Evolutionary conservation across 495 filamentous ascomycete species (phyloP).

Genomic region (Coniosporium apollinis): DNA sequence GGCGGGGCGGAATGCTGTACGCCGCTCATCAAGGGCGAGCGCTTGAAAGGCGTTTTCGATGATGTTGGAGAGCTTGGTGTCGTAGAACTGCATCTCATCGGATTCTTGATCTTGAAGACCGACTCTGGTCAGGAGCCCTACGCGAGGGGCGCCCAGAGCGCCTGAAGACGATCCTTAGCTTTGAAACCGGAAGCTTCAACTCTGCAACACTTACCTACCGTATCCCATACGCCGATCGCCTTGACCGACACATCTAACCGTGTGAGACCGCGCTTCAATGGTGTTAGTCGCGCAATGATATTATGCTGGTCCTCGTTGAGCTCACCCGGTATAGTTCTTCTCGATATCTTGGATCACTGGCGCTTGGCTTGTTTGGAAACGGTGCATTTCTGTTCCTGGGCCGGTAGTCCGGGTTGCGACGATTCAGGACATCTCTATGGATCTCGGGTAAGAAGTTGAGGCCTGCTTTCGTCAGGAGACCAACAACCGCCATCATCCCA

Average conservation of each 20-base stretch:
- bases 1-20: slow-evolving; percentile 45
- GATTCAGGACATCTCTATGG: slow-evolving; percentile 45
- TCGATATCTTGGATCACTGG: slow-evolving; percentile 21
- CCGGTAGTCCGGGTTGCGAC: slow-evolving; percentile 32
- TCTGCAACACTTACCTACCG: slow-evolving; percentile 13
- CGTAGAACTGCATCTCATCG: slow-evolving; percentile 41
- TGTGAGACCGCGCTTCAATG: slow-evolving; percentile 13
- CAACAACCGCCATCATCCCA: slow-evolving; percentile 42
- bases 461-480: slow-evolving; percentile 45
- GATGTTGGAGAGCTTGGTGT: slow-evolving; percentile 37
- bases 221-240: slow-evolving; percentile 26
- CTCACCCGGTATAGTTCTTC: slow-evolving; percentile 25
- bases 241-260: slow-evolving; percentile 20
- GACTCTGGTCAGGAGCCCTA: slow-evolving; percentile 10
- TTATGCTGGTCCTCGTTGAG: background rate
- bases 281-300: background rate
- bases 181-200: background rate
- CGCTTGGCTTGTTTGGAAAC: slow-evolving; percentile 40
- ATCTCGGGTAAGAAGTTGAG: slow-evolving; percentile 48
- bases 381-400: slow-evolving; percentile 40
- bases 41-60: slow-evolving; percentile 60
- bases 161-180: slow-evolving; percentile 4
- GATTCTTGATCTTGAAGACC: slow-evolving; percentile 29
- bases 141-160: slow-evolving; percentile 19
- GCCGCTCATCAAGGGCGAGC: slow-evolving; percentile 53